Evolutionary conservation across 345 rosid species (phyloP).

Genomic region (Citrus sp.): DNA sequence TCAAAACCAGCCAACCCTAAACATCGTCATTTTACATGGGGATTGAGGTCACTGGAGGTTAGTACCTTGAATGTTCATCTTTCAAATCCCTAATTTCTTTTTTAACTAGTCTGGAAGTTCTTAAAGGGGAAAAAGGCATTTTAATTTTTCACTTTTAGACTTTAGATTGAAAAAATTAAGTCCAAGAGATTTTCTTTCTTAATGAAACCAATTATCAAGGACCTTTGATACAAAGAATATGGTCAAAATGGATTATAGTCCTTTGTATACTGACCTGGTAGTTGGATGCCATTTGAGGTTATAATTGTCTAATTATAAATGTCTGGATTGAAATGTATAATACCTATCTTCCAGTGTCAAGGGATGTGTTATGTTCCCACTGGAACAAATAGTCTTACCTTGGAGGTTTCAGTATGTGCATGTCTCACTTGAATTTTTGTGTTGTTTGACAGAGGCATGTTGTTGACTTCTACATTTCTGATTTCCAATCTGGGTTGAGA

Average conservation of each 20-base stretch:
- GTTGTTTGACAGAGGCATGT: slow-evolving; percentile 68
- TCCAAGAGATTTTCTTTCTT: background rate
- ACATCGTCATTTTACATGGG: slow-evolving; percentile 95
- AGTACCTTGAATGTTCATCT: slow-evolving; percentile 21
- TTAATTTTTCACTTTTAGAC: background rate
- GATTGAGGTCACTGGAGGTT: slow-evolving; percentile 82
- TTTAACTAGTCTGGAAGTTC: background rate
- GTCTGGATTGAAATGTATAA: background rate
- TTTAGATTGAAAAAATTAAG: background rate
- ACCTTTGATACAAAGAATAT: background rate
- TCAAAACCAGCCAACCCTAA: slow-evolving; percentile 88
- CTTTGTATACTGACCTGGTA: background rate
- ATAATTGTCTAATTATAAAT: no score
- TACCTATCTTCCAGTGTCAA: background rate
- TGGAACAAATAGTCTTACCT: background rate
- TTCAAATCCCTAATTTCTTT: background rate
- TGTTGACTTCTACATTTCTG: slow-evolving; percentile 98
- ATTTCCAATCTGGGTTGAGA: slow-evolving; percentile 94
- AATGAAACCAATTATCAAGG: background rate
- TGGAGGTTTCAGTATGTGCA: background rate
- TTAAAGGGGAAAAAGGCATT: background rate
- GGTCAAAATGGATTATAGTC: background rate
- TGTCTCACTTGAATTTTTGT: background rate
- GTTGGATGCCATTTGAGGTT: background rate
- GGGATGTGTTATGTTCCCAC: background rate